These are phyloP conservation scores for Acmispon strigosus DNA, from an alignment of 306 rosid species.

Conservation along the genomic window DNA sequence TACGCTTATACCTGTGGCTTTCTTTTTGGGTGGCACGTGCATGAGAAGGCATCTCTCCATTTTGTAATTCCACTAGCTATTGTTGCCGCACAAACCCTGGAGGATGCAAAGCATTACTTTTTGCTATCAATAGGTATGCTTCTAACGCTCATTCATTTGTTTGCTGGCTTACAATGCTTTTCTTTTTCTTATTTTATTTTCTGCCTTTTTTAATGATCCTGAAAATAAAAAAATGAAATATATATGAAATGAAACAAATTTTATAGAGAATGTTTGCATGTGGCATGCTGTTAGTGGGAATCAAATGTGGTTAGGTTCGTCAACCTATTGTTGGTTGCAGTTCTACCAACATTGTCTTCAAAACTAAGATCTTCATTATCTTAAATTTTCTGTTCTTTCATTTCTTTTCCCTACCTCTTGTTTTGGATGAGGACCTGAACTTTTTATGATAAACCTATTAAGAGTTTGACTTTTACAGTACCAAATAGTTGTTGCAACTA, in stretches of 20 bases:
- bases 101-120: slow-evolving; percentile 76
- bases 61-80: slow-evolving; percentile 80
- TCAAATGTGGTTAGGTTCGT: no score
- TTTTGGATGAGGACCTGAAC: not conserved
- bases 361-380: no score
- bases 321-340: no score
- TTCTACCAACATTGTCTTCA: no score
- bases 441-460: no score
- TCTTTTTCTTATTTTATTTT: not conserved
- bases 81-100: slow-evolving; percentile 55
- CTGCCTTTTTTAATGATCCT: not conserved
- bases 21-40: slow-evolving; percentile 97
- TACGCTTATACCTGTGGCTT: slow-evolving; percentile 91
- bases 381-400: no score
- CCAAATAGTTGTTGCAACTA: no score
- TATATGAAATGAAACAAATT: not conserved
- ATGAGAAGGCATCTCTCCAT: slow-evolving; percentile 94
- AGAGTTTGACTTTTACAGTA: no score
- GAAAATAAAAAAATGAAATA: not conserved
- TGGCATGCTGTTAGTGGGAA: not conserved
- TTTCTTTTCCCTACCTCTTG: not conserved
- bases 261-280: not conserved
- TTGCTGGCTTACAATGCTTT: not conserved
- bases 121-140: slow-evolving; percentile 67
- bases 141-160: slow-evolving; percentile 15